Base-by-base conservation (phyloP, 2,329 filamentous ascomycete genomes). In the Xylaria sp. region DNA sequence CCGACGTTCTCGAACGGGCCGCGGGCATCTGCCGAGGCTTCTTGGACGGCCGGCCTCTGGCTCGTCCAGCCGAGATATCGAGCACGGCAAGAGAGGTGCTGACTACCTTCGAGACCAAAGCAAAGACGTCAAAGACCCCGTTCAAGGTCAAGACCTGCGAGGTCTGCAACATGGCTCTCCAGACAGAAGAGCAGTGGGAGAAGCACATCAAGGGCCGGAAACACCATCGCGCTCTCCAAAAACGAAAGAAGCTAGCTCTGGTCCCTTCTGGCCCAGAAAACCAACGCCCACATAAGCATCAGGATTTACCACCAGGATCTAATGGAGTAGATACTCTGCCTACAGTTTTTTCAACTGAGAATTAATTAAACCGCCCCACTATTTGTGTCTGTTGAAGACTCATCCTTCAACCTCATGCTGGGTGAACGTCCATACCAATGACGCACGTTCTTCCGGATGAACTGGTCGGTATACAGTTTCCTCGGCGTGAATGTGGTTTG, bases 1-100 rank as follows among this genome's bases (percentile, higher is more conserved):
- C 78, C 0, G 74, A 79, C n/a, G 90, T 97, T 2, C 78, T 85
- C 1, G 72, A 78, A 1, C 86, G 86, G 2, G 92, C 90, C 0
- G 74, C 83, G 1, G 69, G 76, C 1, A 72, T 97, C 22, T 82
- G 87, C 0, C 68, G 75, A 11, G 69, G 74, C 0, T 95, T 95
- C 64, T 77, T 97, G 0, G 66, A 72, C 1, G 82, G 80, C 0
- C 71, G 81, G 37, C 42, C 70, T 1, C 77, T 89, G 38, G 85
- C 84, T 0, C 58, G 66, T 0, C 82, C 88, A 1, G 62, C 63
- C 0, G 73, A 76, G 0, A 26, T 83, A 1, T 85, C 83, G 0
- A 69, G 73, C 0, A 70, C 74, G 4, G 82, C 83, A 11, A 65
- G 69, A 4, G 77, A 78, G 38, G 78, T 87, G 1, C 69, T 97